Conservation (phyloP, 2,329 filamentous ascomycete genomes). For the Apiospora aurea region DNA sequence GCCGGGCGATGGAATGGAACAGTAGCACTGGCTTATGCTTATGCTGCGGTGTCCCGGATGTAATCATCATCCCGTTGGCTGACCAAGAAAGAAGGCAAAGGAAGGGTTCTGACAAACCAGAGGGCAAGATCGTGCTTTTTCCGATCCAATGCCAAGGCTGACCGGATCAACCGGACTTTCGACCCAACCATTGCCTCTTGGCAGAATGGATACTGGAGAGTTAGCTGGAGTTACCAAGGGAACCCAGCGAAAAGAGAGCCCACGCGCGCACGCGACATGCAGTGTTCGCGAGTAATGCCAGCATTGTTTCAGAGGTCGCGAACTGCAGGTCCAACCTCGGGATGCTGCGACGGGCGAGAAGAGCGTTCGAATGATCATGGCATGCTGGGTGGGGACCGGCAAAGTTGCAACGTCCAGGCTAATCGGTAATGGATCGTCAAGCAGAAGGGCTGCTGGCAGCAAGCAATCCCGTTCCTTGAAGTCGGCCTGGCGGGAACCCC, state of each 20-base stretch:
- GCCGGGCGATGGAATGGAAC: neutral
- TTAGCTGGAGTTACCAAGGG: neutral
- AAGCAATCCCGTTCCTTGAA: slow-evolving; percentile 15
- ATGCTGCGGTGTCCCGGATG: slow-evolving; percentile 7
- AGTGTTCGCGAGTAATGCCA: neutral
- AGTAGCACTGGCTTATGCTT: slow-evolving; percentile 3
- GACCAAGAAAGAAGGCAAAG: slow-evolving; percentile 3
- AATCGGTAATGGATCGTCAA: slow-evolving; percentile 17
- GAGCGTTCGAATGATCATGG: neutral
- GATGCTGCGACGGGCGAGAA: neutral
- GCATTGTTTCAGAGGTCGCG: neutral
- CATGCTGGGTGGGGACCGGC: neutral
- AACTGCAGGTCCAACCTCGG: slow-evolving; percentile 3
- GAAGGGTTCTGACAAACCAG: slow-evolving; percentile 16
- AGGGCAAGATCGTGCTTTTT: neutral
- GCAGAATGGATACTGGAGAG: neutral
- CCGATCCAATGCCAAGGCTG: slow-evolving; percentile 15
- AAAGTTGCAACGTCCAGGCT: neutral
- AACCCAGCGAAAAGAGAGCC: neutral
- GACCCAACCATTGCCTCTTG: slow-evolving; percentile 9
- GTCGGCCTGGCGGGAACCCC: neutral
- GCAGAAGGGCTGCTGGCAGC: neutral
- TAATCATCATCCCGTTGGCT: slow-evolving; percentile 10
- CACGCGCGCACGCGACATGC: slow-evolving; percentile 13
- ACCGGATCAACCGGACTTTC: slow-evolving; percentile 18